These are phyloP conservation scores for Aspergillus fumigatiaffinis DNA, from an alignment of 2,329 filamentous ascomycete genomes.

Conservation along the genomic window DNA sequence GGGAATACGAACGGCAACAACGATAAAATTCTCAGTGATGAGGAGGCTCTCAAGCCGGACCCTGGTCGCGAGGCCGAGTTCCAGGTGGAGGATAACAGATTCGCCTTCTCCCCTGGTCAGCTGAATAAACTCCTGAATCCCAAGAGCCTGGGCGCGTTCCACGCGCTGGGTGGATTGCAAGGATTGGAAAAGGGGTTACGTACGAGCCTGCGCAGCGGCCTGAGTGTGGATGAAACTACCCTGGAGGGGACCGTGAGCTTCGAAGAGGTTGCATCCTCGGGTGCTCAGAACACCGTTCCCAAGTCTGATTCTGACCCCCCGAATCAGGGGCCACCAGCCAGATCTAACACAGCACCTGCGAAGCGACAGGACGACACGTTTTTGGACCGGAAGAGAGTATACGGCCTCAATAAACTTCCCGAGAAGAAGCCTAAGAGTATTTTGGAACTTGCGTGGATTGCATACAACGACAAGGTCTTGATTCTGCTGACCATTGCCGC, in stretches of 20 bases:
- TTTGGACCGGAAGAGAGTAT: slow-evolving; percentile 65
- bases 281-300: slow-evolving; percentile 14
- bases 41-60: slow-evolving; percentile 64
- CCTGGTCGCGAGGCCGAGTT: slow-evolving; percentile 70
- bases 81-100: slow-evolving; percentile 62
- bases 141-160: slow-evolving; percentile 71
- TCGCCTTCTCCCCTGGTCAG: slow-evolving; percentile 70
- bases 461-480: slow-evolving; percentile 77
- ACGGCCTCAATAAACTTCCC: slow-evolving; percentile 64
- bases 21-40: slow-evolving; percentile 52
- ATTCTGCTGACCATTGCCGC: slow-evolving; percentile 69
- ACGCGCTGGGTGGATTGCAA: slow-evolving; percentile 67
- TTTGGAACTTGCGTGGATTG: slow-evolving; percentile 69
- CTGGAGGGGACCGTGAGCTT: slow-evolving; percentile 65
- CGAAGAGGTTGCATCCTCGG: slow-evolving; percentile 52
- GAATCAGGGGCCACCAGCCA: not conserved
- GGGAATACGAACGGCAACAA: slow-evolving; percentile 29
- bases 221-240: slow-evolving; percentile 65
- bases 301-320: slow-evolving; percentile 26
- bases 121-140: slow-evolving; percentile 74
- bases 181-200: slow-evolving; percentile 71
- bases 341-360: slow-evolving; percentile 11
- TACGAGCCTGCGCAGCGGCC: slow-evolving; percentile 60
- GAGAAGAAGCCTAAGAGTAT: slow-evolving; percentile 67
- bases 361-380: slow-evolving; percentile 42